Evolutionary conservation across 2,329 filamentous ascomycete genomes (phyloP).

Genomic region (Pestalotiopsis sp.): DNA sequence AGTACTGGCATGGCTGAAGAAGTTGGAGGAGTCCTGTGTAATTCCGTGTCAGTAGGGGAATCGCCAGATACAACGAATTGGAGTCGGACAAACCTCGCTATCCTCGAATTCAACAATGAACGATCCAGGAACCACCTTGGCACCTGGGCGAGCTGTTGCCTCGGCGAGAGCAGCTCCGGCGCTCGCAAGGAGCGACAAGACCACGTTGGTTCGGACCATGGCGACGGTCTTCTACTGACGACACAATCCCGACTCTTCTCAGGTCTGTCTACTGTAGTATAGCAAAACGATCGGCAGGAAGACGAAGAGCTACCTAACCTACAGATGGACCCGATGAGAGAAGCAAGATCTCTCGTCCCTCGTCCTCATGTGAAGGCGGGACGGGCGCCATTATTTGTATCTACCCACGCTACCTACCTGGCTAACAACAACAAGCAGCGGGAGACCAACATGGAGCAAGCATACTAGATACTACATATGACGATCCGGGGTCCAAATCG

Average conservation of each 20-base stretch:
- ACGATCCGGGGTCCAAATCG: conserved; percentile 7
- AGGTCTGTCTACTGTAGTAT: conserved; percentile 8
- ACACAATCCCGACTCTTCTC: conserved; percentile 11
- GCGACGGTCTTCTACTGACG: conserved; percentile 12
- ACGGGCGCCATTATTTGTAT: conserved; percentile 24
- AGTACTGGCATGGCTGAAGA: conserved; percentile 39
- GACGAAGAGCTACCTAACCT: conserved; percentile 15
- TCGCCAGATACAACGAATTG: not conserved
- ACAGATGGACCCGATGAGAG: conserved; percentile 9
- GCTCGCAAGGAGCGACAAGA: conserved; percentile 30
- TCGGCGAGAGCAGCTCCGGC: conserved; percentile 15
- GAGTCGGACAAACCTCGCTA: conserved; percentile 40
- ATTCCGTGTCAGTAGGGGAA: not conserved
- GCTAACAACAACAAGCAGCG: no score
- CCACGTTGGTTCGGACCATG: conserved; percentile 30
- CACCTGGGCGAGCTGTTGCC: not conserved
- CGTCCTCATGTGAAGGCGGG: conserved; percentile 12
- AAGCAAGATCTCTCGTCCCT: conserved; percentile 8
- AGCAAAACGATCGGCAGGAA: conserved; percentile 10
- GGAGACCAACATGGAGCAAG: no score
- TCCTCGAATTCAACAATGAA: conserved; percentile 59
- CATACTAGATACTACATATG: not conserved
- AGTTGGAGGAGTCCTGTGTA: conserved; percentile 42
- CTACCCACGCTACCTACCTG: not conserved
- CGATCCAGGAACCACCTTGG: conserved; percentile 41